phyloP scores from a whole-genome alignment of 2,329 filamentous ascomycete genomes.

The Pestalotiopsis sp. region DNA sequence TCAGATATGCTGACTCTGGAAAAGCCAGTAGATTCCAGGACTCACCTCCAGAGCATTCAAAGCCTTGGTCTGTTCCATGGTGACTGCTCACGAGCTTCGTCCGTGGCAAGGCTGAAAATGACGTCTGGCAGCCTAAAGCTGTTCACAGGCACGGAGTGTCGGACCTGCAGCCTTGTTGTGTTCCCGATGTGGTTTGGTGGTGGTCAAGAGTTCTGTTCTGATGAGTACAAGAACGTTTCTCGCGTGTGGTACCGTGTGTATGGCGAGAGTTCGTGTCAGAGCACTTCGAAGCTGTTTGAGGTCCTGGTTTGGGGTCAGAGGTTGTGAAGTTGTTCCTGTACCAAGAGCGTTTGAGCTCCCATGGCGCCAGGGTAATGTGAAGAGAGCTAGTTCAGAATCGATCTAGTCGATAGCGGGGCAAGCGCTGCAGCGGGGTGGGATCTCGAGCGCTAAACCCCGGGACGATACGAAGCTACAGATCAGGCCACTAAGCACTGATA shows the following conservation, averaged over 20 bases:
- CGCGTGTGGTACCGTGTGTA: not conserved
- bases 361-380: slow-evolving; percentile 2
- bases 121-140: slow-evolving; percentile 18
- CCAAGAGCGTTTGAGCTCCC: slow-evolving; percentile 31
- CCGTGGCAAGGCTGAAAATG: slow-evolving; percentile 9
- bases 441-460: not conserved
- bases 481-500: not conserved
- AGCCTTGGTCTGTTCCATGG: slow-evolving; percentile 76
- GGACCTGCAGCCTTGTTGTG: slow-evolving; percentile 14
- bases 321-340: slow-evolving; percentile 23
- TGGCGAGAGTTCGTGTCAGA: not conserved
- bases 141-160: not conserved
- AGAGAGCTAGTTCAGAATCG: not conserved
- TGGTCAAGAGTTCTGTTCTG: not conserved
- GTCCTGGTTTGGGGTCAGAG: slow-evolving; percentile 10
- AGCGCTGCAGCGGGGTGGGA: slow-evolving; percentile 1
- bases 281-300: slow-evolving; percentile 17
- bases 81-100: slow-evolving; percentile 21
- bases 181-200: not conserved
- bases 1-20: not conserved
- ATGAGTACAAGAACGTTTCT: not conserved
- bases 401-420: slow-evolving; percentile 5
- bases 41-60: slow-evolving; percentile 65
- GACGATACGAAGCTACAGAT: not conserved
- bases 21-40: not conserved